Evolutionary conservation across 2,329 filamentous ascomycete genomes (phyloP).

Genomic region (Aspergillus sp.): DNA sequence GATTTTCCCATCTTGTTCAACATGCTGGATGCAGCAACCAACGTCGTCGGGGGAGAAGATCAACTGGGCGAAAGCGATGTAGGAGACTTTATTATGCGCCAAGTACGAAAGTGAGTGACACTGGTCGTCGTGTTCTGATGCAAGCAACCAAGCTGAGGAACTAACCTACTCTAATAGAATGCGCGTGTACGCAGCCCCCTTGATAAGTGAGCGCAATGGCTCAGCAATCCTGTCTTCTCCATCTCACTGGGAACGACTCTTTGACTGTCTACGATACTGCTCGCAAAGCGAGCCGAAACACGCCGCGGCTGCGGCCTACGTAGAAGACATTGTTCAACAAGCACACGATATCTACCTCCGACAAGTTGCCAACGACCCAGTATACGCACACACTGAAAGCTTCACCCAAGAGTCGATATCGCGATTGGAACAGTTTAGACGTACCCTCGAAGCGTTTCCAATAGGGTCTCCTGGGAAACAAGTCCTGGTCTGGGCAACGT

Average conservation of each 20-base stretch:
- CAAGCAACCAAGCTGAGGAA: not conserved
- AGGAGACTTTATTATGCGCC: conserved; percentile 11
- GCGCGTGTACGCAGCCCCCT: conserved; percentile 13
- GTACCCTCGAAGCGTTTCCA: not conserved
- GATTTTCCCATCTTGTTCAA: conserved; percentile 16
- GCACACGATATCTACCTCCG: conserved; percentile 13
- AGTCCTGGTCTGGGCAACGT: conserved; percentile 18
- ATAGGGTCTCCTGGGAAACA: conserved; percentile 8
- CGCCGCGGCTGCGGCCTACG: conserved; percentile 1
- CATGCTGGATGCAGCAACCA: conserved; percentile 13
- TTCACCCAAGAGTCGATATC: not conserved
- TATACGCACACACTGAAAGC: not conserved
- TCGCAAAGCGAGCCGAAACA: conserved; percentile 4
- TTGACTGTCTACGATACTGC: conserved; percentile 13
- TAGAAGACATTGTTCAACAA: conserved; percentile 10
- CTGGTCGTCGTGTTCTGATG: not conserved
- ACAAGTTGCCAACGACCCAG: too few species aligned
- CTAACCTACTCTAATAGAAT: conserved; percentile 7
- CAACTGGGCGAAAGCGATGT: conserved; percentile 7
- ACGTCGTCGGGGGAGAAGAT: conserved; percentile 8
- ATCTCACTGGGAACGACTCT: not conserved
- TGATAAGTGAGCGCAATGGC: conserved; percentile 5
- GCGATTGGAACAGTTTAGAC: conserved; percentile 3
- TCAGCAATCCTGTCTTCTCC: conserved; percentile 2
- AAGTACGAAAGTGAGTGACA: conserved; percentile 14